Evolutionary conservation across 148 eudicot species (phyloP).

Genomic region (Camellia granthamiana): DNA sequence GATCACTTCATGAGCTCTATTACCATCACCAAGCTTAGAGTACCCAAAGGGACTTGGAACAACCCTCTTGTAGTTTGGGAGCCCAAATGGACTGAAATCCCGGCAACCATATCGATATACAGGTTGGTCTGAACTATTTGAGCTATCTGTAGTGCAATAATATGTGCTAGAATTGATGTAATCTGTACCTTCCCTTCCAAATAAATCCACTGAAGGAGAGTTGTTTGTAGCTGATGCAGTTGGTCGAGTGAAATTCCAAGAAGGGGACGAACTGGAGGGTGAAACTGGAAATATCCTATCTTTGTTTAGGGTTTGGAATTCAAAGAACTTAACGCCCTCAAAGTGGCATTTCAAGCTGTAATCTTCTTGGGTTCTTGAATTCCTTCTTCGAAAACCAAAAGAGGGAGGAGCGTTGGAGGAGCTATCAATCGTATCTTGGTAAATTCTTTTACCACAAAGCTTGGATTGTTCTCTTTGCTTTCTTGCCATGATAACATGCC

Average conservation of each 20-base stretch:
- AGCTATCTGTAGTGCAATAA: constrained; percentile 6
- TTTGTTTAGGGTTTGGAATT: constrained; percentile 23
- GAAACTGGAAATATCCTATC: neutral
- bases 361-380: constrained; percentile 16
- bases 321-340: neutral
- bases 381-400: constrained; percentile 18
- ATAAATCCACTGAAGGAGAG: constrained; percentile 8
- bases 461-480: constrained; percentile 71
- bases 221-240: neutral
- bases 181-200: constrained; percentile 18
- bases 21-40: constrained; percentile 9
- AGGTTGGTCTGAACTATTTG: constrained; percentile 10
- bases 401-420: constrained; percentile 12
- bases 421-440: constrained; percentile 13
- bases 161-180: constrained; percentile 10
- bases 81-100: constrained; percentile 7
- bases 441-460: constrained; percentile 32
- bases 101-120: neutral
- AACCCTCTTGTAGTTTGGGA: constrained; percentile 21
- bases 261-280: constrained; percentile 16
- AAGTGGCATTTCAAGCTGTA: constrained; percentile 22
- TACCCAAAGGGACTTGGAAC: constrained; percentile 17
- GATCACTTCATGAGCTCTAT: constrained; percentile 12
- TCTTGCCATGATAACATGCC: constrained; percentile 95
- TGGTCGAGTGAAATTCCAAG: constrained; percentile 35